These are phyloP conservation scores for Xylogone sp. DNA, from an alignment of 2,329 filamentous ascomycete genomes.

Conservation along the genomic window DNA sequence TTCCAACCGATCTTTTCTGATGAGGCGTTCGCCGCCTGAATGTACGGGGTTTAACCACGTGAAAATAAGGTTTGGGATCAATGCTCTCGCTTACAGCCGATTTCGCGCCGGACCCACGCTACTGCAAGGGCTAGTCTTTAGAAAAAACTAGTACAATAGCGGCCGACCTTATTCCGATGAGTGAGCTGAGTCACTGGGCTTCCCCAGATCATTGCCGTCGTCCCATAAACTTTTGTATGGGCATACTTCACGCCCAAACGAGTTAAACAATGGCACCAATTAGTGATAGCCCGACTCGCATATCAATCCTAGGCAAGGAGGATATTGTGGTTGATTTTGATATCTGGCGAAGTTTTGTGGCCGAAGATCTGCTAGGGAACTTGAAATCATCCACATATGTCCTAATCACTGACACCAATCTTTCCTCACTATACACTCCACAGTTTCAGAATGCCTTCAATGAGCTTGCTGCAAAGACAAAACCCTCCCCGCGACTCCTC, in stretches of 20 bases:
- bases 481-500: conserved; percentile 64
- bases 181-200: not conserved
- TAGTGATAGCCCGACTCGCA: conserved; percentile 44
- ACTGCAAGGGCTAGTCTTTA: not conserved
- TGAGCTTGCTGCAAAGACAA: conserved; percentile 29
- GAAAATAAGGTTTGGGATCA: not conserved
- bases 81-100: not conserved
- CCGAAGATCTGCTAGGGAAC: conserved; percentile 73
- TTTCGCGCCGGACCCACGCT: not conserved
- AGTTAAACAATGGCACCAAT: conserved; percentile 2
- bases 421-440: conserved; percentile 77
- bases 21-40: too few species aligned
- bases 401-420: conserved; percentile 93
- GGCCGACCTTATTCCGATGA: not conserved
- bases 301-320: conserved; percentile 83
- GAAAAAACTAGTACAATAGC: not conserved
- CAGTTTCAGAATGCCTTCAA: conserved; percentile 67
- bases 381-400: conserved; percentile 88
- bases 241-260: not conserved
- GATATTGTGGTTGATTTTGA: conserved; percentile 90
- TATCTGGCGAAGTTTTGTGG: conserved; percentile 80
- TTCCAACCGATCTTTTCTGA: too few species aligned
- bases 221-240: not conserved
- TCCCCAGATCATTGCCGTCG: not conserved
- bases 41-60: too few species aligned